Evolutionary conservation across 2,329 filamentous ascomycete species (phyloP), one percentile per base, ranked within the genome.

Genomic region (Fusarium cyanostomum): DNA sequence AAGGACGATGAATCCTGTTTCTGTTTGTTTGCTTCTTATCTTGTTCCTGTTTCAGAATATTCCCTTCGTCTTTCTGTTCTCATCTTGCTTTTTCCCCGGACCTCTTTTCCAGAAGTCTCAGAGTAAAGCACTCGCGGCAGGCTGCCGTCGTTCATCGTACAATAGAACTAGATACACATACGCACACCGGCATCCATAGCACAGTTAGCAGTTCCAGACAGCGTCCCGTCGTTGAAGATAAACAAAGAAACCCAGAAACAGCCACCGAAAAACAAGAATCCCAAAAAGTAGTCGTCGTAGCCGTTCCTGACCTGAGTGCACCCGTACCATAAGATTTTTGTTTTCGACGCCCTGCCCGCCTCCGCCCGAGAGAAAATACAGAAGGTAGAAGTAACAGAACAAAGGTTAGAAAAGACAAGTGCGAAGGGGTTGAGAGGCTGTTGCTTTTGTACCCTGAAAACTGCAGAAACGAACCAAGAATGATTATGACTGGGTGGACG

Each of bases 31-130:
- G 65, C 56, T 63, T 59, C 56, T 50, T 52, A 59, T 61, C 35
- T 41, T n/a, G 28, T 49, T 27, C 56, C 63, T 64, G 27, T 52
- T 66, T 45, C 55, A 50, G 50, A 66, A 66, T 50, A 35, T 43
- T 51, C 50, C 55, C 50, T 64, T 61, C 59, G 48, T 59, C 59
- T 66, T 60, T 64, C 60, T 58, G 34, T 65, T 58, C 55, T 53
- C 50, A 41, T 49, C 38, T 44, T 33, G 15, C 31, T 39, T 42
- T 49, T 54, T 28, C 44, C 57, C 45, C 54, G 44, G 34, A 64
- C 49, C 58, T 55, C 62, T 56, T 44, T 58, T 43, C 57, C 48
- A 64, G 48, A 49, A 54, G 64, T 59, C 43, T 43, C 53, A 30
- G 48, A 30, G 60, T 38, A 55, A 54, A 58, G 44, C 42, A 41